Percentiles rank a stretch among this genome's conserved stretches.
Conservation (phyloP, 2,329 filamentous ascomycete genomes). For the Colletotrichum echinochloae region DNA sequence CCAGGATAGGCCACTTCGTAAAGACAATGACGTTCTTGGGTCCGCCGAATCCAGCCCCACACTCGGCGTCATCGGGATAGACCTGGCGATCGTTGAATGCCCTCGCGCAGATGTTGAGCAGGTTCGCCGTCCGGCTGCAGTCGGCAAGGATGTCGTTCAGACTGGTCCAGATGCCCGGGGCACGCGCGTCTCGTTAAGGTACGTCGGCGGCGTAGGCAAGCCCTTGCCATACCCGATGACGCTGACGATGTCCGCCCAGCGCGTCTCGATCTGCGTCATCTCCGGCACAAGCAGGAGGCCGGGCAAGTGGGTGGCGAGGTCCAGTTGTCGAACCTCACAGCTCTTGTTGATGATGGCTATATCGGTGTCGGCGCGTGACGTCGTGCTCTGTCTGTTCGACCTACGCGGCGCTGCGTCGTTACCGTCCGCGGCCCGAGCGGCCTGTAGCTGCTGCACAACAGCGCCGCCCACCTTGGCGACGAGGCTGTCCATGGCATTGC, state of each 20-base stretch:
- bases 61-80: not conserved
- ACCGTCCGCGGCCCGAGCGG: too few species aligned
- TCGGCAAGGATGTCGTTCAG: not conserved
- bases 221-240: not conserved
- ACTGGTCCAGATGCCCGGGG: not conserved
- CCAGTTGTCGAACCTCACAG: too few species aligned
- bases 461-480: not conserved
- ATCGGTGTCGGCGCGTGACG: too few species aligned
- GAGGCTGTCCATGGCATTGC: not conserved
- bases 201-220: not conserved
- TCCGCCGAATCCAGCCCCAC: not conserved
- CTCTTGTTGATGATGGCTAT: too few species aligned
- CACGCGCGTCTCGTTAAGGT: not conserved
- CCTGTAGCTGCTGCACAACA: not conserved
- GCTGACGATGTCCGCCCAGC: too few species aligned
- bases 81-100: not conserved
- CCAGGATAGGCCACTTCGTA: too few species aligned
- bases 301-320: too few species aligned
- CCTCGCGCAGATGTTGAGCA: not conserved
- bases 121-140: not conserved
- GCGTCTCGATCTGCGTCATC: too few species aligned
- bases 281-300: too few species aligned
- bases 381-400: too few species aligned
- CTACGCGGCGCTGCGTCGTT: too few species aligned
- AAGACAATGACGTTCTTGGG: not conserved